Evolutionary conservation across 2,329 filamentous ascomycete species (phyloP).

Genomic region (Alternaria alternata): DNA sequence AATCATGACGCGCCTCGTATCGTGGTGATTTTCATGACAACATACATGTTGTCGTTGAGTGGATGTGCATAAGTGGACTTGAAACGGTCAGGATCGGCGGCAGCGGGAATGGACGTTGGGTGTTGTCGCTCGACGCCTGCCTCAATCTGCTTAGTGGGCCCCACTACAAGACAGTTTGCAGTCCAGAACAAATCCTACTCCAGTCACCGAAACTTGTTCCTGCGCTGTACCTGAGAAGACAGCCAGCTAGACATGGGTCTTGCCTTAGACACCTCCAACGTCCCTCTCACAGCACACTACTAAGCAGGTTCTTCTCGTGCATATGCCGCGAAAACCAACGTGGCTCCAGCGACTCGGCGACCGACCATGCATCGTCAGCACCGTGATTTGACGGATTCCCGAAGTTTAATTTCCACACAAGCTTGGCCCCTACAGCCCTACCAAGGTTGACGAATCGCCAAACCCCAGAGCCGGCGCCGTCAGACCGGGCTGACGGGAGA

Average conservation of each 20-base stretch:
- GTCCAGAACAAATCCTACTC: slow-evolving; percentile 21
- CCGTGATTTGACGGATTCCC: slow-evolving; percentile 19
- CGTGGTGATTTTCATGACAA: slow-evolving; percentile 8
- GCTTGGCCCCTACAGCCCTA: slow-evolving; percentile 22
- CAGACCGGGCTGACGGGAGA: slow-evolving; percentile 22
- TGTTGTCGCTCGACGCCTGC: slow-evolving; percentile 18
- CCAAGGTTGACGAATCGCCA: slow-evolving; percentile 19
- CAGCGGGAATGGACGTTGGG: slow-evolving; percentile 12
- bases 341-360: slow-evolving; percentile 24
- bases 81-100: slow-evolving; percentile 15
- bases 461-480: slow-evolving; percentile 18
- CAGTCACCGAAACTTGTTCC: slow-evolving; percentile 19
- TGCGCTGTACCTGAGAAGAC: slow-evolving; percentile 26
- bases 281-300: neutral
- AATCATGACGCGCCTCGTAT: neutral
- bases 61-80: slow-evolving; percentile 2
- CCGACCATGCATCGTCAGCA: slow-evolving; percentile 12
- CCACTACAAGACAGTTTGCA: slow-evolving; percentile 9
- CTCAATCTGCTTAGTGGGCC: slow-evolving; percentile 1
- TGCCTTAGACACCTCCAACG: slow-evolving; percentile 19
- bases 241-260: slow-evolving; percentile 19
- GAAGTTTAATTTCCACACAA: slow-evolving; percentile 28
- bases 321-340: slow-evolving; percentile 23
- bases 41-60: slow-evolving; percentile 7
- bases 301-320: slow-evolving; percentile 19